Percentiles rank a stretch among this genome's conserved stretches.
Evolutionary conservation across 495 filamentous ascomycete species (phyloP).

Genomic region (Aspergillus kassunensis): DNA sequence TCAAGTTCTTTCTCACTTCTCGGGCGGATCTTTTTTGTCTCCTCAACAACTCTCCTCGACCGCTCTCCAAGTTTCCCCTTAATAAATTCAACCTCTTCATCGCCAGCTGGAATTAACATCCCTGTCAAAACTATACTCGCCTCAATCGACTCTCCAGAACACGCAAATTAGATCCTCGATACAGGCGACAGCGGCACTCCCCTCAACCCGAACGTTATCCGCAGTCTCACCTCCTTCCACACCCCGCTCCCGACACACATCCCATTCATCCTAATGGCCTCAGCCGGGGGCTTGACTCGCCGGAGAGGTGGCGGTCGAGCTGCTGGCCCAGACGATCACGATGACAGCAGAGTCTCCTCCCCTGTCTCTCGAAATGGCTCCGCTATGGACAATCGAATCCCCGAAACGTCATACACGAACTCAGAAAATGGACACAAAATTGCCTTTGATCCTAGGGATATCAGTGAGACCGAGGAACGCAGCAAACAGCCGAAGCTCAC

Average conservation of each 20-base stretch:
- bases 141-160: background rate
- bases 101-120: constrained; percentile 12
- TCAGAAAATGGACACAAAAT: constrained; percentile 98
- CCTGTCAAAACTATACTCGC: background rate
- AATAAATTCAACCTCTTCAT: constrained; percentile 20
- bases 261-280: constrained; percentile 50
- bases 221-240: constrained; percentile 10
- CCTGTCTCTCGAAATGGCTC: constrained; percentile 58
- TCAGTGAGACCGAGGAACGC: constrained; percentile 93
- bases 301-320: constrained; percentile 67
- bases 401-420: constrained; percentile 89
- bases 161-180: constrained; percentile 9
- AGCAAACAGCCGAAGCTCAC: constrained; percentile 98
- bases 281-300: constrained; percentile 69
- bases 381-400: constrained; percentile 59
- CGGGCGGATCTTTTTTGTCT: constrained; percentile 14
- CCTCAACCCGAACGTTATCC: constrained; percentile 15
- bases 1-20: constrained; percentile 1
- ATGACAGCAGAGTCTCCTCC: constrained; percentile 67
- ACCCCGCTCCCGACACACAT: constrained; percentile 19
- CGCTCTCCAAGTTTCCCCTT: constrained; percentile 14
- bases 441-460: constrained; percentile 93
- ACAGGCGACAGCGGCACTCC: constrained; percentile 29
- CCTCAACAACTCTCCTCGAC: constrained; percentile 7
- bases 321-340: constrained; percentile 51